phyloP scores from a whole-genome alignment of 1,284 basidiomycete genomes.

The Trichosporon sp. region DNA sequence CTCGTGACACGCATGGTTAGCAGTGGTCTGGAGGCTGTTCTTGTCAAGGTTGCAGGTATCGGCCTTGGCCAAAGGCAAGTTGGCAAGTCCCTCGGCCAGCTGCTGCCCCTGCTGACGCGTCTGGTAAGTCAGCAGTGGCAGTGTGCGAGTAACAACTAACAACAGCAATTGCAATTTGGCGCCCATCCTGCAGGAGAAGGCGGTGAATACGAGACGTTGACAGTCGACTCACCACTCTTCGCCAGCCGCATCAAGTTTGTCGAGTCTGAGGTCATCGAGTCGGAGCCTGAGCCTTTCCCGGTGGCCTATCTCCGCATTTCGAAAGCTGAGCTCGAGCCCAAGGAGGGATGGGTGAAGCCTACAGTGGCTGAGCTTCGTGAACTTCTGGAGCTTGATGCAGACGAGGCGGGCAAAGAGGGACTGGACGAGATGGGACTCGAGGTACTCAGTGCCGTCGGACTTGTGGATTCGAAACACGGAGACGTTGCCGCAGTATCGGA shows the following conservation, averaged over 20 bases:
- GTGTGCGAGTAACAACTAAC: background rate
- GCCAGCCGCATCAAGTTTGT: conserved; percentile 64
- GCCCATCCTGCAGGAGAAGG: conserved; percentile 96
- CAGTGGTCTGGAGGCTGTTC: conserved; percentile 69
- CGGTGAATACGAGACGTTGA: conserved; percentile 95
- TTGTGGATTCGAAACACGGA: background rate
- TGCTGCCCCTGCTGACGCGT: conserved; percentile 66
- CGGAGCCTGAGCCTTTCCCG: conserved; percentile 55
- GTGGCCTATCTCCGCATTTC: conserved; percentile 83
- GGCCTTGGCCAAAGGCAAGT: conserved; percentile 75
- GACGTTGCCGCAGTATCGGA: background rate
- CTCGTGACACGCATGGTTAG: conserved; percentile 81
- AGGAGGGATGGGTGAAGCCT: conserved; percentile 44
- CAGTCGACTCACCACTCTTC: conserved; percentile 85
- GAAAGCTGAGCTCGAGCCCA: conserved; percentile 58
- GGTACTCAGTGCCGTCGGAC: conserved; percentile 6
- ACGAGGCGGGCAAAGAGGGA: conserved; percentile 19
- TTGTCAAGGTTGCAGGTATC: conserved; percentile 96
- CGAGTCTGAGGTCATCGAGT: conserved; percentile 63
- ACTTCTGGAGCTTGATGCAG: conserved; percentile 32
- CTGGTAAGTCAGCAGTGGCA: conserved; percentile 55
- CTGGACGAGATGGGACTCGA: conserved; percentile 29
- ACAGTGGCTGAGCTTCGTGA: conserved; percentile 26
- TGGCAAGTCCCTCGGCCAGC: conserved; percentile 67
- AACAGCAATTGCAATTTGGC: conserved; percentile 72